Percentiles rank a stretch among this genome's conserved stretches.
Conservation (phyloP, 2,329 filamentous ascomycete species). For the Mycosphaerella sp. region DNA sequence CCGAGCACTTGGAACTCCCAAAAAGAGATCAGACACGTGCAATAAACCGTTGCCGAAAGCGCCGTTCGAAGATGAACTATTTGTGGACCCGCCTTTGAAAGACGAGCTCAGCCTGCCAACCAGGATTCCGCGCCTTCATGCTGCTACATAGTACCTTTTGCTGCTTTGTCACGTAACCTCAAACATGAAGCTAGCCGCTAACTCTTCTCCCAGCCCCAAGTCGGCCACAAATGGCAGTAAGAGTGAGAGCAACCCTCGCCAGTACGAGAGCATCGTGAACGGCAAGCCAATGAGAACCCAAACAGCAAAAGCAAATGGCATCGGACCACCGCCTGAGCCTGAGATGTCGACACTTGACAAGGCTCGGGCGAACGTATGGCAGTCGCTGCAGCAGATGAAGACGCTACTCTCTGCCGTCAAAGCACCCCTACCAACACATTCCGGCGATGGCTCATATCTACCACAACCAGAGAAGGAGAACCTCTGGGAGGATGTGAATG, state of each 20-base stretch:
- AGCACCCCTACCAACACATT: constrained; percentile 35
- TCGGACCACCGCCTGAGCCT: constrained; percentile 16
- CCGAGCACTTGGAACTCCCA: neutral
- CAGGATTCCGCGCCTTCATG: neutral
- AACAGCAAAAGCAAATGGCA: constrained; percentile 10
- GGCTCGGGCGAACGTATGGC: constrained; percentile 19
- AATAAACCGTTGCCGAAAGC: neutral
- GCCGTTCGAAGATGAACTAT: neutral
- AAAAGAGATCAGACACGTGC: neutral
- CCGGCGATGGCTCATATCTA: constrained; percentile 42
- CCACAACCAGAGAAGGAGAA: constrained; percentile 27
- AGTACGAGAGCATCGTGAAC: neutral
- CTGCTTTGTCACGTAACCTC: neutral
- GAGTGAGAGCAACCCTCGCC: neutral
- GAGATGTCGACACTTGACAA: constrained; percentile 25
- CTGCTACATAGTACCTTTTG: neutral
- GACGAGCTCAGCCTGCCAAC: neutral
- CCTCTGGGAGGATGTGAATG: constrained; percentile 19
- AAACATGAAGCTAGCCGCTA: neutral
- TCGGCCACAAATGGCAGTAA: constrained; percentile 10
- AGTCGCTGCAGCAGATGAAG: constrained; percentile 27
- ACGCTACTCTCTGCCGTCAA: constrained; percentile 31
- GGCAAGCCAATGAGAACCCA: neutral
- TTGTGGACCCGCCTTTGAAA: constrained; percentile 4
- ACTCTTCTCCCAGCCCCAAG: constrained; percentile 3